Evolutionary conservation across 495 filamentous ascomycete genomes (phyloP), one percentile per base, ranked within the genome.

Genomic region (Penicillium coprophilum): DNA sequence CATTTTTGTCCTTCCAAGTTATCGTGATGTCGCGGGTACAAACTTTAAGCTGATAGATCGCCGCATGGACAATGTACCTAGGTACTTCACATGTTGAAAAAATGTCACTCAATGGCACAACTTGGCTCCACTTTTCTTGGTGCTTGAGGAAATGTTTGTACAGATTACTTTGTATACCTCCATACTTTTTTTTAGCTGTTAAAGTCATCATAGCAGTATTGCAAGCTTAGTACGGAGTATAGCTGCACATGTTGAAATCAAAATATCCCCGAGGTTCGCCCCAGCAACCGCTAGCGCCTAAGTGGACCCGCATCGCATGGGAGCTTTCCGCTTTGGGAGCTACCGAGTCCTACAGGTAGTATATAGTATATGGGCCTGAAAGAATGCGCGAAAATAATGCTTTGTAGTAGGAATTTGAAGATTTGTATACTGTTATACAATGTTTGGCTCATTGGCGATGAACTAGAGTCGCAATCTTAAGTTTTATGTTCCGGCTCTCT

Each of bases 61-160:
- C 56, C 50, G 63, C 63, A 64, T 68, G 50, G 52, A 46, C 54
- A 31, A 66, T 55, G 66, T 68, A 66, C 58, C 58, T 32, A 39
- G 40, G 55, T 51, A 51, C 40, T 46, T 54, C 40, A 45, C 41
- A 36, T 54, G 52, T 30, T 48, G 6, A 21, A 58, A 55, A 56
- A 0, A 50, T 34, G 46, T 27, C 55, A 60, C 55, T 19, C 36
- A 51, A 65, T 60, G 51, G 45, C 11, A 44, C 5, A 32, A 8
- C 21, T 24, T 28, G 11, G 24, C 46, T 38, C 52, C 52, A 54
- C 52, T 32, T 52, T 32, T 11, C 51, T 46, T 43, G 50, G 32
- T 53, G n/a, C 40, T 45, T 15, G 31, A 24, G 45, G 28, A 47
- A 52, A 38, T 5, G 3, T 43, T 17, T 43, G 6, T 38, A 17